Evolutionary conservation across 2,329 filamentous ascomycete genomes (phyloP).

Genomic region (Colletotrichum sp.): DNA sequence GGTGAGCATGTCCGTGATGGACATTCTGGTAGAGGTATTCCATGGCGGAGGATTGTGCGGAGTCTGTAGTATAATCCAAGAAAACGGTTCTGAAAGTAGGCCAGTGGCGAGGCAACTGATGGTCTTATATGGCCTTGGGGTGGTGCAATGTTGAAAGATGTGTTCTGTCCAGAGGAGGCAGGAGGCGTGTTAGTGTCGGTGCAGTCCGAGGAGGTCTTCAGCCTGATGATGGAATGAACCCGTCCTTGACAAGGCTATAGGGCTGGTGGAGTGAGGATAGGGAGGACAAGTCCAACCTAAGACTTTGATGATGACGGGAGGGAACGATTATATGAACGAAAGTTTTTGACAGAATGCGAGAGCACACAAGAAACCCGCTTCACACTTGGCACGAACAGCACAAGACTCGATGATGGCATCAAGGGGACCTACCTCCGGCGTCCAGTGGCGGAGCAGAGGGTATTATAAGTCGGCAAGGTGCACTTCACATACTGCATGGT

Average conservation of each 20-base stretch:
- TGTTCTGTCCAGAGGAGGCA: background rate
- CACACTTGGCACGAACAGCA: background rate
- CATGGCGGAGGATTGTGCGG: background rate
- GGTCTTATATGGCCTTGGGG: background rate
- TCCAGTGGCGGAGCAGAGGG: background rate
- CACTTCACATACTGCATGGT: background rate
- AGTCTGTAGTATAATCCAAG: background rate
- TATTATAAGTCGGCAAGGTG: slow-evolving; percentile 9
- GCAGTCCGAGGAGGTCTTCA: background rate
- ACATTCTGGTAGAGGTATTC: background rate
- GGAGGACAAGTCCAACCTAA: background rate
- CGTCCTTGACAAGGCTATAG: background rate
- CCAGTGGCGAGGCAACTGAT: background rate
- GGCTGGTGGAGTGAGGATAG: background rate
- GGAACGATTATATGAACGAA: background rate
- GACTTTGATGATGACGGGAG: background rate
- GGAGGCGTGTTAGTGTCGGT: background rate
- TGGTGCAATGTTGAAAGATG: background rate
- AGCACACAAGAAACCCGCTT: background rate
- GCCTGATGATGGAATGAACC: background rate
- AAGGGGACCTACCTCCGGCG: background rate
- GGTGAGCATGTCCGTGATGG: background rate
- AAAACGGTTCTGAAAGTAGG: background rate
- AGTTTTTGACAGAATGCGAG: background rate
- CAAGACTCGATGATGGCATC: background rate